Evolutionary conservation across 2,329 filamentous ascomycete genomes (phyloP).

Genomic region (Aspergillus novofumigatus): DNA sequence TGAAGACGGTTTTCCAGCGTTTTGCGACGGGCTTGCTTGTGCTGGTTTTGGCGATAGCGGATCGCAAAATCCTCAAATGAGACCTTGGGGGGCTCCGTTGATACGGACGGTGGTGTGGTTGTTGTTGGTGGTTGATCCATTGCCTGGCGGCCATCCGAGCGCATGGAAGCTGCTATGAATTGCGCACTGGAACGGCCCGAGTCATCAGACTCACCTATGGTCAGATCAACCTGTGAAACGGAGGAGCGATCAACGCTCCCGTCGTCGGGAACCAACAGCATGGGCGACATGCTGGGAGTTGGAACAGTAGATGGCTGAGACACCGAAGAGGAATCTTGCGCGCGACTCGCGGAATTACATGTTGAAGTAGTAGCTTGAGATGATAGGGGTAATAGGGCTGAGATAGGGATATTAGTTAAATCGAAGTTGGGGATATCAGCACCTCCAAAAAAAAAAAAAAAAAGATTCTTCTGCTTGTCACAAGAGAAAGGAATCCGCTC

Average conservation of each 20-base stretch:
- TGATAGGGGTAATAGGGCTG: slow-evolving; percentile 22
- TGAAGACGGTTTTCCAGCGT: slow-evolving; percentile 37
- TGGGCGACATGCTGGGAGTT: slow-evolving; percentile 21
- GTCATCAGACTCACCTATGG: slow-evolving; percentile 33
- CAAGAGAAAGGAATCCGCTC: slow-evolving; percentile 2
- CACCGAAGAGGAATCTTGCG: slow-evolving; percentile 22
- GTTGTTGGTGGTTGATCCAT: slow-evolving; percentile 3
- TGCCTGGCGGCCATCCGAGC: slow-evolving; percentile 17
- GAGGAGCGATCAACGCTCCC: slow-evolving; percentile 7
- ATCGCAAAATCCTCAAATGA: slow-evolving; percentile 44
- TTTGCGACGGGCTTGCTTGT: slow-evolving; percentile 39
- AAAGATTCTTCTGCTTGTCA: background rate
- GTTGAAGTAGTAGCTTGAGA: slow-evolving; percentile 27
- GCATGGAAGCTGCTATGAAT: slow-evolving; percentile 16
- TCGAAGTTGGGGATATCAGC: slow-evolving; percentile 5
- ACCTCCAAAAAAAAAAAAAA: background rate
- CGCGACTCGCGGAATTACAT: slow-evolving; percentile 30
- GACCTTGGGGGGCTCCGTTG: slow-evolving; percentile 24
- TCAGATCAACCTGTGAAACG: slow-evolving; percentile 18
- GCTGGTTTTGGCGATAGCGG: slow-evolving; percentile 39
- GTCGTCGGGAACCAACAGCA: slow-evolving; percentile 12
- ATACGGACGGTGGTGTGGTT: slow-evolving; percentile 8
- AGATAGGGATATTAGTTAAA: slow-evolving; percentile 6
- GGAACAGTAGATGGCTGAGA: slow-evolving; percentile 15
- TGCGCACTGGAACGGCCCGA: slow-evolving; percentile 27